Percentiles rank a stretch among this genome's conserved stretches.
phyloP scores from a whole-genome alignment of 2,329 filamentous ascomycete genomes.

The Elsinoe ampelina region DNA sequence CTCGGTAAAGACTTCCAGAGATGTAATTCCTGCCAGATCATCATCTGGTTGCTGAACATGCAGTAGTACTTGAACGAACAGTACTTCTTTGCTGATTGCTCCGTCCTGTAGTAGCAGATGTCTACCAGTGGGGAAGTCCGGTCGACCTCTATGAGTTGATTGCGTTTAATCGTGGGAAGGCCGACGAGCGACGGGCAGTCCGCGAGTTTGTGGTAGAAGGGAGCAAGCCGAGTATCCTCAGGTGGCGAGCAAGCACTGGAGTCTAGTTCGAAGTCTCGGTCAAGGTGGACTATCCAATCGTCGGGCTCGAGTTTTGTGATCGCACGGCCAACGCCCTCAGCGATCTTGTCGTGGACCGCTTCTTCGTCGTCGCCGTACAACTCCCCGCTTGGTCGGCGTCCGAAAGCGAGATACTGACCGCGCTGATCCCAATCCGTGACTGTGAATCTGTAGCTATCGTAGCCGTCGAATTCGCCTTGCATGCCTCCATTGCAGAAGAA shows the following conservation, averaged over 20 bases:
- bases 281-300: not conserved
- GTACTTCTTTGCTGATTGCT: not conserved
- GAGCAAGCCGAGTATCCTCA: not conserved
- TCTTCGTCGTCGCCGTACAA: not conserved
- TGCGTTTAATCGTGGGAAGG: not conserved
- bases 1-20: not conserved
- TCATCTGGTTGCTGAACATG: not conserved
- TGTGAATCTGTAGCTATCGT: not conserved
- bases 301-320: not conserved
- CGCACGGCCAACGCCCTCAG: not conserved
- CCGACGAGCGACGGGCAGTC: not conserved
- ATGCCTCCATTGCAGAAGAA: not conserved
- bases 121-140: not conserved
- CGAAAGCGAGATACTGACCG: not conserved
- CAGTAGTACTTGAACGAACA: not conserved
- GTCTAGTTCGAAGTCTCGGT: not conserved
- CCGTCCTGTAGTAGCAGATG: not conserved
- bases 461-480: not conserved
- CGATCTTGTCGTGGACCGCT: not conserved
- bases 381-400: not conserved
- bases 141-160: not conserved
- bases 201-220: not conserved
- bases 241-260: not conserved
- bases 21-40: conserved; percentile 1
- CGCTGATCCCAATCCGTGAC: conserved; percentile 11